Conservation (phyloP, 2,329 filamentous ascomycete species). For the Paramyrothecium sp. region DNA sequence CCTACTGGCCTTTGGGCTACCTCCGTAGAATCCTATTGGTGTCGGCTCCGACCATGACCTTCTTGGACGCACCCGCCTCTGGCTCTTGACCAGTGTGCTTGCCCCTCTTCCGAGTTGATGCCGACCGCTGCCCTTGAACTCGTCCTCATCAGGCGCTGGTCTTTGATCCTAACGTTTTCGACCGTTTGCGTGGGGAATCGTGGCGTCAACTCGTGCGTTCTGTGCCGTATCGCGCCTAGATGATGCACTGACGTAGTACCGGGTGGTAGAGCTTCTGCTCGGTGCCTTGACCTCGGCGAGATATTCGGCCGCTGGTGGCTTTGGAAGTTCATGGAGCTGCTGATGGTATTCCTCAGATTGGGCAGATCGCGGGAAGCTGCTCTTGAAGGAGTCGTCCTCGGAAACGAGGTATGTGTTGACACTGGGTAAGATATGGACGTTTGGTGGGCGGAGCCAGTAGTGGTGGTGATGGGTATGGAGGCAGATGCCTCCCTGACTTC, state of each 20-base stretch:
- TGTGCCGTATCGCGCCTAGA: neutral
- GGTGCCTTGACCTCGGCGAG: conserved; percentile 19
- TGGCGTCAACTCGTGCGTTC: neutral
- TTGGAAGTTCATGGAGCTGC: conserved; percentile 14
- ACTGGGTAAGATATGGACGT: conserved; percentile 13
- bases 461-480: conserved; percentile 62
- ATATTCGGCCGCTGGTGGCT: conserved; percentile 19
- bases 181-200: neutral
- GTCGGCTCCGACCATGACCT: no score
- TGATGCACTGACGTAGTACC: conserved; percentile 26
- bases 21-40: no score
- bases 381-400: conserved; percentile 11
- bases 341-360: conserved; percentile 11
- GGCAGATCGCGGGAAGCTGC: conserved; percentile 18
- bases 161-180: no score
- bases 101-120: no score
- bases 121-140: no score
- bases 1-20: no score
- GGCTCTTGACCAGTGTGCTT: no score
- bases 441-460: conserved; percentile 50
- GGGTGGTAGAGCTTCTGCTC: conserved; percentile 17
- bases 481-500: conserved; percentile 34
- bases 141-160: no score
- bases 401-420: neutral
- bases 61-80: no score